Conservation (phyloP, 495 filamentous ascomycete species). For the Lasiosphaeria hispida region DNA sequence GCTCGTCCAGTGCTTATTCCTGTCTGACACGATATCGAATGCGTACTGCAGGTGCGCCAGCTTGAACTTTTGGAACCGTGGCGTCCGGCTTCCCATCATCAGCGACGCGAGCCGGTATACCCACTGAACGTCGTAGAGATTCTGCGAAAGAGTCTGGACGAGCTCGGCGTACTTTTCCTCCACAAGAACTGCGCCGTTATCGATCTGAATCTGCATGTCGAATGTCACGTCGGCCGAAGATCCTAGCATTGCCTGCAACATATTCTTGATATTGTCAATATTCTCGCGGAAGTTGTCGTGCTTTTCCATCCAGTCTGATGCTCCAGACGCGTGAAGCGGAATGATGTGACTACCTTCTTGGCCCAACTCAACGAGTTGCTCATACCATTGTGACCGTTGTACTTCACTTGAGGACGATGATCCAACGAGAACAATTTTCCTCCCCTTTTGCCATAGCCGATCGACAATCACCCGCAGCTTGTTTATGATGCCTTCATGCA, state of each 20-base stretch:
- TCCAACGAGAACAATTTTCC: slow-evolving; percentile 73
- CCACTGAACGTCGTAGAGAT: slow-evolving; percentile 34
- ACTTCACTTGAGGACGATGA: slow-evolving; percentile 45
- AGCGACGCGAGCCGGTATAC: slow-evolving; percentile 31
- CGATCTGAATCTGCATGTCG: slow-evolving; percentile 11
- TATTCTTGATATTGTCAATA: slow-evolving; percentile 38
- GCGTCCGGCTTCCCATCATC: slow-evolving; percentile 23
- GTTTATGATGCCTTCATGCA: slow-evolving; percentile 58
- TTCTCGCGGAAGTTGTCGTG: slow-evolving; percentile 39
- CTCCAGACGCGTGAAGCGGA: slow-evolving; percentile 25
- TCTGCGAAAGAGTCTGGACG: slow-evolving; percentile 8
- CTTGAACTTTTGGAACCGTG: slow-evolving; percentile 14
- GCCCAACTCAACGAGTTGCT: slow-evolving; percentile 33
- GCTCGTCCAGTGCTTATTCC: slow-evolving; percentile 25
- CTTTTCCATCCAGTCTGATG: slow-evolving; percentile 17
- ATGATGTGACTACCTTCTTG: slow-evolving; percentile 30
- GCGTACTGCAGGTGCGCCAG: slow-evolving; percentile 17
- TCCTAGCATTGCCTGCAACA: slow-evolving; percentile 32
- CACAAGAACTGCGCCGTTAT: slow-evolving; percentile 6
- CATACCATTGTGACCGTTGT: slow-evolving; percentile 30
- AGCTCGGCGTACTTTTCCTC: slow-evolving; percentile 12
- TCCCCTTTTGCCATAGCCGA: slow-evolving; percentile 63
- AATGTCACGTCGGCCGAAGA: slow-evolving; percentile 19
- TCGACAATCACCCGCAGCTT: slow-evolving; percentile 70
- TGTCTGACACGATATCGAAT: slow-evolving; percentile 23